These are phyloP conservation scores for Phylloporus sp. DNA, from an alignment of 768 basidiomycete genomes.

Conservation along the genomic window DNA sequence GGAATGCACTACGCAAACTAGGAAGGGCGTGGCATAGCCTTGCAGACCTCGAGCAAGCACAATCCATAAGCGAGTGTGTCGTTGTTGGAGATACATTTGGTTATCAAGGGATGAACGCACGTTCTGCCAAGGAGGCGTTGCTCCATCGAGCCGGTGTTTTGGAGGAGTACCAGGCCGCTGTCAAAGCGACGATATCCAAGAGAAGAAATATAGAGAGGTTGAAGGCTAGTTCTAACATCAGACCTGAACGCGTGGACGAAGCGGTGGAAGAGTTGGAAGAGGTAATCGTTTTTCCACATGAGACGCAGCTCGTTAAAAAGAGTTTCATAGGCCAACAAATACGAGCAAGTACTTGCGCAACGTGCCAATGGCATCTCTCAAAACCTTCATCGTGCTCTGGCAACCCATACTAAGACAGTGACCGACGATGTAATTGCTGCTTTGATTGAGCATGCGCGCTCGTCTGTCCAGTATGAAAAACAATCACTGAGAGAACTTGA, in stretches of 20 bases:
- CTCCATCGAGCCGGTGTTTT: conserved; percentile 84
- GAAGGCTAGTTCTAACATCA: conserved; percentile 81
- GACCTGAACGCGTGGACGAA: conserved; percentile 81
- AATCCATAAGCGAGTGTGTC: conserved; percentile 91
- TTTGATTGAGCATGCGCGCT: conserved; percentile 88
- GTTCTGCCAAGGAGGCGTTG: conserved; percentile 92
- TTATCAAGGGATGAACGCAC: conserved; percentile 96
- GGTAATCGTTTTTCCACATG: conserved; percentile 38
- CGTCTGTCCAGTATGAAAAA: conserved; percentile 87
- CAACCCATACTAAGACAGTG: conserved; percentile 78
- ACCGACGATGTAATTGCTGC: conserved; percentile 90
- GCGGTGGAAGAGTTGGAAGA: conserved; percentile 91
- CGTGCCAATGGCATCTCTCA: conserved; percentile 93
- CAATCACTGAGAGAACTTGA: conserved; percentile 87
- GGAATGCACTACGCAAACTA: conserved; percentile 76
- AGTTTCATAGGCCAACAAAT: conserved; percentile 70
- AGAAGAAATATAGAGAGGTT: conserved; percentile 85
- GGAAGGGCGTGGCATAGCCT: conserved; percentile 85
- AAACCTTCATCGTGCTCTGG: conserved; percentile 83
- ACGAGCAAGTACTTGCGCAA: conserved; percentile 77
- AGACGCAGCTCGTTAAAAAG: conserved; percentile 9
- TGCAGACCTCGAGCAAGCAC: conserved; percentile 84
- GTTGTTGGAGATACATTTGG: conserved; percentile 94
- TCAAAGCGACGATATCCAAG: conserved; percentile 90
- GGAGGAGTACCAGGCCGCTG: conserved; percentile 92